Base-by-base conservation (phyloP, 2,329 filamentous ascomycete genomes). In the Lecanicillium sp. region DNA sequence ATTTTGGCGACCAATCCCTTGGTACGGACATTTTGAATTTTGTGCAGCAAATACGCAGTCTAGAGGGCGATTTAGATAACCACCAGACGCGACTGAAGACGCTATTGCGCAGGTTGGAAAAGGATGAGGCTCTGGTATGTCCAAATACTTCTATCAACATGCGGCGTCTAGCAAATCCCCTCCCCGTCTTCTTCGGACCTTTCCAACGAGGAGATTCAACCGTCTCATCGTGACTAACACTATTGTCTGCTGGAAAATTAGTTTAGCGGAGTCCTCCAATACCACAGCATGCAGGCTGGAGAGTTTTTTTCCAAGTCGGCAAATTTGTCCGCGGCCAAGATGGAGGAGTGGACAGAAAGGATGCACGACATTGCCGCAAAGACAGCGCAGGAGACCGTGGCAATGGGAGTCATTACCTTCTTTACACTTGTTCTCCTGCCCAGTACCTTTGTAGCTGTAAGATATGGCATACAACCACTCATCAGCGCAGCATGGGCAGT, bases 281-380 rank as follows among this genome's bases (percentile, higher is more conserved):
- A 50, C 30, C 36, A 45, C 12, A 52, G 46, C 12, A 43, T 43
- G 14, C 47, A 45, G 14, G 43, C 43, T 16, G 48, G 46, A 0
- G 42, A 51, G 11, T 43, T 47, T 16, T 53, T 54, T 31, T 43
- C 51, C 5, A 40, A 41, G 8, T 44, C 43, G 16, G 48, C 51
- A 2, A 42, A 51, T 18, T 14, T 25, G 0, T 47, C 22, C 7
- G 22, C 22, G 7, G 22, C 22, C 22, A 25, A 25, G 22, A 25
- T 25, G 22, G 22, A 25, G 22, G 22, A 25, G 22, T 25, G 44
- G 37, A 49, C 63, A 8, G 61, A 64, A 43, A 64, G 70, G 45
- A 71, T 69, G 45, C 67, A 72, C 46, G 63, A 62, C 37, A 71
- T 75, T n/a, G 70, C 71, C 0, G 50, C 65, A 15, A 68, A 72